Conservation (phyloP, 768 basidiomycete genomes). For the Naganishia vaughanmartiniae region DNA sequence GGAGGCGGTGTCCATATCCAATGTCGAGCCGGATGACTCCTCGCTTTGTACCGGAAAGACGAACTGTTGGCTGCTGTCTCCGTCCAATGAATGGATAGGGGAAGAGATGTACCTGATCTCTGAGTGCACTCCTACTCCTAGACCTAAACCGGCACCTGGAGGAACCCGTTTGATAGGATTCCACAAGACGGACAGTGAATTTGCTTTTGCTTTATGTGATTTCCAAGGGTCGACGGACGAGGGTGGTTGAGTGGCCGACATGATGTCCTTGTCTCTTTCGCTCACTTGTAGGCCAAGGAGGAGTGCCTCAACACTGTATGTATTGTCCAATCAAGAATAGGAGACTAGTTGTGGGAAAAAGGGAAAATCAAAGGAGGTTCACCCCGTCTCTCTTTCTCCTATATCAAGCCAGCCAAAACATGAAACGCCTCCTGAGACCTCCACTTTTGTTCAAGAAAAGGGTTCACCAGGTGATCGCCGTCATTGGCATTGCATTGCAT, state of each 20-base stretch:
- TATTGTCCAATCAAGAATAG: no score
- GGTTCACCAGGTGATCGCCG: no score
- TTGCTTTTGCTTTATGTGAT: constrained; percentile 7
- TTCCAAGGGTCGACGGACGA: not conserved
- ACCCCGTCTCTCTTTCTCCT: no score
- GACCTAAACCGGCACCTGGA: not conserved
- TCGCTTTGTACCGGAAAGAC: not conserved
- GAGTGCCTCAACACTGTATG: no score
- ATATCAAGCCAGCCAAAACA: no score
- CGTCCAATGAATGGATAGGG: not conserved
- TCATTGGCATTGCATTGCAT: no score
- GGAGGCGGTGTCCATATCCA: not conserved
- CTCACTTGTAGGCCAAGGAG: no score
- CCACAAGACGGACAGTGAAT: constrained; percentile 11
- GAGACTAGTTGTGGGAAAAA: no score
- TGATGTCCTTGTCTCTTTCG: no score
- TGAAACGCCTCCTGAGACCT: no score
- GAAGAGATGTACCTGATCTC: constrained; percentile 3
- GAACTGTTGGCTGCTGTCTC: not conserved
- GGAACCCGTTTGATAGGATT: constrained; percentile 8
- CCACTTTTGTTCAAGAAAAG: no score
- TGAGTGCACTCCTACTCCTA: not conserved
- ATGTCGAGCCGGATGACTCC: not conserved
- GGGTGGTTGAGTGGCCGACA: not conserved
- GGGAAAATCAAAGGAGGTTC: no score